A percentile compares a stretch with the other conserved stretches of the same genome.
These are phyloP conservation scores for Colletotrichum horii DNA, from an alignment of 2,329 filamentous ascomycete genomes.

Conservation along the genomic window DNA sequence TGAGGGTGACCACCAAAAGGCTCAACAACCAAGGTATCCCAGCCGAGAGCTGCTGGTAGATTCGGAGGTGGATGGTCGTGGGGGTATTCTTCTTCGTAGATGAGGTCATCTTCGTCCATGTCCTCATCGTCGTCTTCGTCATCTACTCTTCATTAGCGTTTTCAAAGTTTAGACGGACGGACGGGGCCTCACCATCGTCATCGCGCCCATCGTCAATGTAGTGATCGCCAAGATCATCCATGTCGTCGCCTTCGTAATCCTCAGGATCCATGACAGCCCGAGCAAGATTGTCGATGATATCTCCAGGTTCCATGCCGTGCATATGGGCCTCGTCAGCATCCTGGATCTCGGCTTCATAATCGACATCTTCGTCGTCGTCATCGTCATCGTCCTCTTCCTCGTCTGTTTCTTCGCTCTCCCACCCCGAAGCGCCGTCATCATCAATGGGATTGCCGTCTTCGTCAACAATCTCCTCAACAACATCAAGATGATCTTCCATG, in stretches of 20 bases:
- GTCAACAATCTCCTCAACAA: conserved; percentile 62
- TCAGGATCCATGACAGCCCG: conserved; percentile 57
- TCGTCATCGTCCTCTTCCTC: conserved; percentile 58
- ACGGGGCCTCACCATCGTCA: conserved; percentile 55
- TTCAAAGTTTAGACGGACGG: not conserved
- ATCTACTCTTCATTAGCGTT: conserved; percentile 34
- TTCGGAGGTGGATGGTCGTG: conserved; percentile 50
- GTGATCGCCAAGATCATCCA: conserved; percentile 56
- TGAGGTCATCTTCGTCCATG: conserved; percentile 70
- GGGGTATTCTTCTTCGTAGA: conserved; percentile 64
- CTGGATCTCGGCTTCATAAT: conserved; percentile 61
- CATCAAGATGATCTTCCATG: conserved; percentile 53
- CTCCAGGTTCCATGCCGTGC: conserved; percentile 49
- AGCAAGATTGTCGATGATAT: conserved; percentile 58
- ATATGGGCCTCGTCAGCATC: conserved; percentile 54
- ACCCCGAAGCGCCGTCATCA: conserved; percentile 64
- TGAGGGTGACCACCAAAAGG: conserved; percentile 53
- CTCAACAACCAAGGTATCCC: conserved; percentile 62
- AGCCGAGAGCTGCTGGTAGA: conserved; percentile 55
- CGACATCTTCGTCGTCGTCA: conserved; percentile 56
- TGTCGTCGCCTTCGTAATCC: conserved; percentile 59
- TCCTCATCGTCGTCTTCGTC: conserved; percentile 46
- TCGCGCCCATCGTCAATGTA: conserved; percentile 63
- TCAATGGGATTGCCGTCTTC: conserved; percentile 65
- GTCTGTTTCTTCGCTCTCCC: conserved; percentile 65